Percentiles rank a stretch among this genome's conserved stretches.
Conservation (phyloP, 345 rosid genomes). For the Arabis hirsuta region DNA sequence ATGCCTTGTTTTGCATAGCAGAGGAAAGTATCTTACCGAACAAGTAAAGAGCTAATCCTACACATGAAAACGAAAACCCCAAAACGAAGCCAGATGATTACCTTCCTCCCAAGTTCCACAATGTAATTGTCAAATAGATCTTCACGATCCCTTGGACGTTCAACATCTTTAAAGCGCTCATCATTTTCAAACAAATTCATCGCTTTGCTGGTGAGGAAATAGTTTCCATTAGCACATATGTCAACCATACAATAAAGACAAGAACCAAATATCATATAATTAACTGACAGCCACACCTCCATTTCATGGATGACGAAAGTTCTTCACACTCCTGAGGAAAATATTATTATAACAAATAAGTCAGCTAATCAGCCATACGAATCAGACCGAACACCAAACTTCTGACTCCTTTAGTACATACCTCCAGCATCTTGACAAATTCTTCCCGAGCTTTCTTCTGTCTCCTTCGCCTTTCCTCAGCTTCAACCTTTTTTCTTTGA, state of each 20-base stretch:
- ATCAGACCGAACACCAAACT: conserved; percentile 15
- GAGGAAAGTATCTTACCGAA: conserved; percentile 12
- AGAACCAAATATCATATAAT: conserved; percentile 10
- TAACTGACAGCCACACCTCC: conserved; percentile 65
- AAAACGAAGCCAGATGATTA: conserved; percentile 37
- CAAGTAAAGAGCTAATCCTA: conserved; percentile 3
- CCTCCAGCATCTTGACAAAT: conserved; percentile 93
- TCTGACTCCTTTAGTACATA: conserved; percentile 45
- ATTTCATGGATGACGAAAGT: conserved; percentile 83
- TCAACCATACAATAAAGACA: conserved; percentile 20
- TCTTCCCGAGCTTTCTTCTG: conserved; percentile 97
- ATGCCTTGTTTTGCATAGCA: conserved; percentile 10
- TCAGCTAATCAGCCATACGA: conserved; percentile 17
- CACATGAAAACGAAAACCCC: background rate
- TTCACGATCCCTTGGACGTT: conserved; percentile 82
- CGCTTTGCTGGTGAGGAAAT: conserved; percentile 72
- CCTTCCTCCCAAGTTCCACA: conserved; percentile 95
- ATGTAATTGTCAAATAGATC: conserved; percentile 87
- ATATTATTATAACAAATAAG: conserved; percentile 37
- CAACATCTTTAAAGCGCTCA: conserved; percentile 95
- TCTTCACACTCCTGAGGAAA: conserved; percentile 80
- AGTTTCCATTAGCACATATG: conserved; percentile 38
- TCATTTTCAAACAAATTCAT: conserved; percentile 84
- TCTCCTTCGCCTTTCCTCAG: conserved; percentile 91
- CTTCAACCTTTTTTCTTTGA: conserved; percentile 93